These are phyloP conservation scores for Trichoderma afroharzianum DNA, from an alignment of 2,329 filamentous ascomycete species.

Conservation along the genomic window DNA sequence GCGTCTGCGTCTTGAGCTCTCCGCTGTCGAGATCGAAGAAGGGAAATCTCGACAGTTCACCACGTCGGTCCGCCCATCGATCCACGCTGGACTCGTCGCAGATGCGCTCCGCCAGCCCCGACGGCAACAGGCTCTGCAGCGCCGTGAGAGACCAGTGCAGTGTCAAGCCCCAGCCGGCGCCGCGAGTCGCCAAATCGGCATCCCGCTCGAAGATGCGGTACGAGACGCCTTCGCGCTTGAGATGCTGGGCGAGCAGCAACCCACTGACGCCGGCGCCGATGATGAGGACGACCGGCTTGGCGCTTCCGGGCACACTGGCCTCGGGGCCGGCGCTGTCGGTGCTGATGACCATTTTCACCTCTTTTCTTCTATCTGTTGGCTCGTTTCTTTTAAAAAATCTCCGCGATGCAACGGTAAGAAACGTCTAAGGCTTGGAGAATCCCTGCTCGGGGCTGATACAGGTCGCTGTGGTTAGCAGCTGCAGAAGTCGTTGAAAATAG, in stretches of 20 bases:
- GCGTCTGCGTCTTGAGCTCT: constrained; percentile 39
- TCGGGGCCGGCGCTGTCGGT: neutral
- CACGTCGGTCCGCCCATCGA: constrained; percentile 44
- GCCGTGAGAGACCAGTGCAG: constrained; percentile 58
- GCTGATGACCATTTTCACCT: neutral
- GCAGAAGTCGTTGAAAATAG: neutral
- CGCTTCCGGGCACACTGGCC: neutral
- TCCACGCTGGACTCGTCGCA: constrained; percentile 50
- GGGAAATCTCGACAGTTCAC: constrained; percentile 47
- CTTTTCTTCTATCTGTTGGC: neutral
- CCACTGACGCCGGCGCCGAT: constrained; percentile 38
- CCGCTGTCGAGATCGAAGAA: constrained; percentile 55
- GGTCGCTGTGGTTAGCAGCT: neutral
- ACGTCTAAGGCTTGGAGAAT: neutral
- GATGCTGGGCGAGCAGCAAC: constrained; percentile 35
- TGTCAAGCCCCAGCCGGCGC: constrained; percentile 59
- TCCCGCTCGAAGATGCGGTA: constrained; percentile 54
- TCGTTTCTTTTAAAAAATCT: neutral
- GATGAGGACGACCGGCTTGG: constrained; percentile 30
- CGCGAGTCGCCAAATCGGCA: constrained; percentile 42
- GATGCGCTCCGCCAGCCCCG: constrained; percentile 41
- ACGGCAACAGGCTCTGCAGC: constrained; percentile 49
- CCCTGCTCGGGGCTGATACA: neutral
- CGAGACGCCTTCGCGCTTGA: constrained; percentile 32
- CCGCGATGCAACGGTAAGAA: constrained; percentile 2